Evolutionary conservation across 2,329 filamentous ascomycete genomes (phyloP).

Genomic region (Aspergillus floridensis): DNA sequence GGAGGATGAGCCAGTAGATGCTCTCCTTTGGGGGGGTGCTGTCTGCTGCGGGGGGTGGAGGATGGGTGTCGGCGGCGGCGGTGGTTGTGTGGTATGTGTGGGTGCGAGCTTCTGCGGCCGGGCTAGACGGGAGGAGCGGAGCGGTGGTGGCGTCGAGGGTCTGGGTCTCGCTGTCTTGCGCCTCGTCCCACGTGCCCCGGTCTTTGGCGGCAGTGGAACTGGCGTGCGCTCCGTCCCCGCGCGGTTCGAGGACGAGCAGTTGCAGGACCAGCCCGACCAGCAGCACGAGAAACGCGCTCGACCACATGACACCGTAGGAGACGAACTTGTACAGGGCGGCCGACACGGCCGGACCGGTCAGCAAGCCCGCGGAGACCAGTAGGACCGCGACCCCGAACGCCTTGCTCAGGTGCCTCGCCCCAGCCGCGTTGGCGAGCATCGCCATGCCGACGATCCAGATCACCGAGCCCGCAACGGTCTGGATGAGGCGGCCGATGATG

Average conservation of each 20-base stretch:
- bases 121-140: background rate
- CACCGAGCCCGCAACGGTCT: background rate
- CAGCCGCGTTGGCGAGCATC: background rate
- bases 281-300: background rate
- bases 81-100: slow-evolving; percentile 18
- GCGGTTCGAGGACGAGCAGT: background rate
- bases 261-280: background rate
- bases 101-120: background rate
- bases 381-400: background rate
- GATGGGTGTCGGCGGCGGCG: too few species aligned
- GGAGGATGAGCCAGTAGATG: background rate
- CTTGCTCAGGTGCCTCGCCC: slow-evolving; percentile 2
- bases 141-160: background rate
- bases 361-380: background rate
- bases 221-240: background rate
- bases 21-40: background rate
- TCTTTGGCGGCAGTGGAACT: background rate
- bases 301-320: background rate
- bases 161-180: background rate
- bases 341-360: background rate
- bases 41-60: too few species aligned
- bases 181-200: background rate
- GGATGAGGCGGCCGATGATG: slow-evolving; percentile 1
- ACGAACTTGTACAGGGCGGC: background rate
- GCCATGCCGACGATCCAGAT: slow-evolving; percentile 7